Evolutionary conservation across 352 stramenopile genomes (phyloP), one percentile per base, ranked within the genome.

Genomic region (Phytophthora fragariaefolia): DNA sequence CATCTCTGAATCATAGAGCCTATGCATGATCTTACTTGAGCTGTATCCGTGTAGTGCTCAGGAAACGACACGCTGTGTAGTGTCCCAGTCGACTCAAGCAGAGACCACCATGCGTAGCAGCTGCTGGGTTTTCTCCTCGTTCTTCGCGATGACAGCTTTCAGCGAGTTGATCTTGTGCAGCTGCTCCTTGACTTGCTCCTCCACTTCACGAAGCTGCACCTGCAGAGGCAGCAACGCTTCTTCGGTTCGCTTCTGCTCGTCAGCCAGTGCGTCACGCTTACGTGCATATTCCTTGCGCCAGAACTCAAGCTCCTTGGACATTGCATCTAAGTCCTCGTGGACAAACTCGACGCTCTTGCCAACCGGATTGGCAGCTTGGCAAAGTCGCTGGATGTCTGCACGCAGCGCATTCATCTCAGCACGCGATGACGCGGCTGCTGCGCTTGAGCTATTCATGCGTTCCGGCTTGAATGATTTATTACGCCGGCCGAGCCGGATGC

Each of bases 271-370:
- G 32, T 92, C 86, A 26, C 80, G 76, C 53, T 97, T 93, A 26
- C 79, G 78, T 27, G 80, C 68, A 58, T 95, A 93, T 71, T 97
- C 86, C 28, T 83, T 86, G 45, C 87, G 84, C 95, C 95, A 99
- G 55, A 92, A 83, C 46, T 95, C 87, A 30, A 98, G 87, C 71
- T 98, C 95, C 60, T 93, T 95, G 6, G 80, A 83, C 93, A 99
- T 98, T n/a, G 85, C 79, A 36, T 93, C 90, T 63, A 98, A 71
- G 74, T 98, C 96, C 62, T 98, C 90, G 64, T 97, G 83, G 18
- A 98, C 91, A 76, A 96, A 98, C 75, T 98, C 91, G 64, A 98
- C 93, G 57, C 87, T 97, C 51, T 95, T 93, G 15, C 87, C 93
- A 42, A 98, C 83, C 6, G 91, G 94, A 26, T 96, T 92, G 1